These are phyloP conservation scores for Zoysia matrella DNA, from an alignment of 202 grass and related monocot species.

Conservation along the genomic window DNA sequence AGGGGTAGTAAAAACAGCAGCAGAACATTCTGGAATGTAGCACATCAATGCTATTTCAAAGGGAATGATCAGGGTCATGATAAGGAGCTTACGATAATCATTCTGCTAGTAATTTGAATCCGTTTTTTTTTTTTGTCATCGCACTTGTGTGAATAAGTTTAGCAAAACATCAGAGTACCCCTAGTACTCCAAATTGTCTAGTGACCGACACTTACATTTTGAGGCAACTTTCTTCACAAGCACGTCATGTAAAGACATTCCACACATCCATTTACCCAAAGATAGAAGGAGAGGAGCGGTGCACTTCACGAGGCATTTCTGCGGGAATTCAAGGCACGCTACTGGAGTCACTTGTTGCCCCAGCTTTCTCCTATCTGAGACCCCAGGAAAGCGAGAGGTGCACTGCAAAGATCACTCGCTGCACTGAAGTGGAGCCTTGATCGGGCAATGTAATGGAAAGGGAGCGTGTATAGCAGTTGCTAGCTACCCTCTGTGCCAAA, in stretches of 20 bases:
- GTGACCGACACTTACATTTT: not conserved
- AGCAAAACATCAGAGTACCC: not conserved
- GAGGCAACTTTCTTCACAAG: not conserved
- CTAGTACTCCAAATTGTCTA: not conserved
- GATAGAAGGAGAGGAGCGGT: not conserved
- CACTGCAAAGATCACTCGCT: conserved; percentile 34
- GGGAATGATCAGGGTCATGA: not conserved
- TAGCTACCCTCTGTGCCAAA: conserved; percentile 51
- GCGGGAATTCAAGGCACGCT: conserved; percentile 45
- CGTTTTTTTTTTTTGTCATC: too few species aligned
- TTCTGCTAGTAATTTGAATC: not conserved
- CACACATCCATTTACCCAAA: not conserved
- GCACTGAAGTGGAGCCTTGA: conserved; percentile 15
- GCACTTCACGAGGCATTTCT: conserved; percentile 48
- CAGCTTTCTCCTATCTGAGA: not conserved
- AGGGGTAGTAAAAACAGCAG: not conserved
- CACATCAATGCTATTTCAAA: not conserved
- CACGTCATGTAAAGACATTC: conserved; percentile 41
- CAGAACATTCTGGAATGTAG: conserved; percentile 30
- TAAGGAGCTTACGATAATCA: not conserved
- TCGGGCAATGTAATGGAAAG: conserved; percentile 19
- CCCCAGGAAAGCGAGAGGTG: conserved; percentile 46
- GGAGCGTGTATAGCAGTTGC: too few species aligned
- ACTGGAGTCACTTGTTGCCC: conserved; percentile 32
- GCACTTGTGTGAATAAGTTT: not conserved